A percentile compares a stretch with the other conserved stretches of the same genome.
These are phyloP conservation scores for Torulaspora delbrueckii DNA, from an alignment of 805 yeast species.

Conservation along the genomic window DNA sequence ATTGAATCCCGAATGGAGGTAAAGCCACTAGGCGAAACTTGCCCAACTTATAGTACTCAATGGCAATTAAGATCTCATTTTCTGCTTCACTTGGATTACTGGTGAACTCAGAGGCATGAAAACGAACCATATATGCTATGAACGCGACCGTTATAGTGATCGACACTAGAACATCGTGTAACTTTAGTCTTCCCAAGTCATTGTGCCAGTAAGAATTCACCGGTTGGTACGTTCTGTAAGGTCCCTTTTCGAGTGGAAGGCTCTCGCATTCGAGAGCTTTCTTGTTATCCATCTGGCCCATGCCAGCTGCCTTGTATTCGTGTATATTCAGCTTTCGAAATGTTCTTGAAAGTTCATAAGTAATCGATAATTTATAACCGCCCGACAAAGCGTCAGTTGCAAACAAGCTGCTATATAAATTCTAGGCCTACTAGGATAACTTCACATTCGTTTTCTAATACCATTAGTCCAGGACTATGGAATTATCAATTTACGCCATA, in stretches of 20 bases:
- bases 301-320: background rate
- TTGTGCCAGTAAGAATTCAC: constrained; percentile 11
- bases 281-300: background rate
- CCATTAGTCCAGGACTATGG: too few species aligned
- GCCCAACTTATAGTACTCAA: constrained; percentile 12
- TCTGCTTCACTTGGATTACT: constrained; percentile 10
- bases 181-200: constrained; percentile 11
- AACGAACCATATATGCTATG: constrained; percentile 1
- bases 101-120: background rate
- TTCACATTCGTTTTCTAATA: too few species aligned
- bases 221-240: constrained; percentile 14
- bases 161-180: constrained; percentile 10
- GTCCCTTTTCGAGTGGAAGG: constrained; percentile 7
- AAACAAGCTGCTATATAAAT: too few species aligned
- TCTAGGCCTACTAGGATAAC: too few species aligned
- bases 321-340: background rate
- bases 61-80: constrained; percentile 8
- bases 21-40: constrained; percentile 17
- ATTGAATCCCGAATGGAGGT: constrained; percentile 27
- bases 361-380: too few species aligned
- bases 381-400: too few species aligned
- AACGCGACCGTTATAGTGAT: constrained; percentile 2
- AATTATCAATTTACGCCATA: too few species aligned
- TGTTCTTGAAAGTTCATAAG: too few species aligned
- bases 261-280: background rate